These are phyloP conservation scores for Aspergillus sp. DNA, from an alignment of 2,329 filamentous ascomycete species.

Conservation along the genomic window DNA sequence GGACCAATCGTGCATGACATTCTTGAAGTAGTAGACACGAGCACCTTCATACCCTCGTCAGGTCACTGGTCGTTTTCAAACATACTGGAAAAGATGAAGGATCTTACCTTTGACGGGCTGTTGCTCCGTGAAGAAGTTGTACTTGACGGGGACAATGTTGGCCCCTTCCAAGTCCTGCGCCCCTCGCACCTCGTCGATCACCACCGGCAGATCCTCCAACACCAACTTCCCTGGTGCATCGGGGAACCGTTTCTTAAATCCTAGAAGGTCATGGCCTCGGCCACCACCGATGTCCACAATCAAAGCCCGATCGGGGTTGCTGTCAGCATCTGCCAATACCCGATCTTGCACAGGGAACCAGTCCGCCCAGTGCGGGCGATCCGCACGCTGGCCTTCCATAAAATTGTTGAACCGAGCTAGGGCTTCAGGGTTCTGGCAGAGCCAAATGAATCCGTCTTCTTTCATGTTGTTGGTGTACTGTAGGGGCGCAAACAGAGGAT, in stretches of 20 bases:
- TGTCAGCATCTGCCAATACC: background rate
- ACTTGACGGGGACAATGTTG: background rate
- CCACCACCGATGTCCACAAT: slow-evolving; percentile 17
- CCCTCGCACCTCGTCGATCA: slow-evolving; percentile 3
- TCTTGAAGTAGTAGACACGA: slow-evolving; percentile 27
- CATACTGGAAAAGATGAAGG: too few relatives aligned
- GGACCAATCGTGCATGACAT: slow-evolving; percentile 37
- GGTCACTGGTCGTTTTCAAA: background rate
- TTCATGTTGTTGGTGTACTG: slow-evolving; percentile 15
- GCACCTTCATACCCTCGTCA: slow-evolving; percentile 3
- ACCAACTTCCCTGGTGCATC: slow-evolving; percentile 4
- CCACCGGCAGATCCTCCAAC: slow-evolving; percentile 11
- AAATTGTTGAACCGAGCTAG: slow-evolving; percentile 10
- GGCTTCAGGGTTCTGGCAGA: background rate
- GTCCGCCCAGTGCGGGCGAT: slow-evolving; percentile 13
- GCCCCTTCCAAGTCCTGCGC: background rate
- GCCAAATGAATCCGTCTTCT: slow-evolving; percentile 11
- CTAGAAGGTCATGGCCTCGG: slow-evolving; percentile 24
- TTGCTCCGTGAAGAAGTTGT: slow-evolving; percentile 10
- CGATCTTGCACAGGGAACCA: slow-evolving; percentile 15
- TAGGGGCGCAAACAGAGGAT: slow-evolving; percentile 11
- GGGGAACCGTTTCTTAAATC: slow-evolving; percentile 29
- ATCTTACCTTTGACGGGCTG: slow-evolving; percentile 12
- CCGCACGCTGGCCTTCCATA: slow-evolving; percentile 15
- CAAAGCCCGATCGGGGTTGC: background rate